Base-by-base conservation (phyloP, 352 stramenopile species). In the Nothophytophthora sp. region DNA sequence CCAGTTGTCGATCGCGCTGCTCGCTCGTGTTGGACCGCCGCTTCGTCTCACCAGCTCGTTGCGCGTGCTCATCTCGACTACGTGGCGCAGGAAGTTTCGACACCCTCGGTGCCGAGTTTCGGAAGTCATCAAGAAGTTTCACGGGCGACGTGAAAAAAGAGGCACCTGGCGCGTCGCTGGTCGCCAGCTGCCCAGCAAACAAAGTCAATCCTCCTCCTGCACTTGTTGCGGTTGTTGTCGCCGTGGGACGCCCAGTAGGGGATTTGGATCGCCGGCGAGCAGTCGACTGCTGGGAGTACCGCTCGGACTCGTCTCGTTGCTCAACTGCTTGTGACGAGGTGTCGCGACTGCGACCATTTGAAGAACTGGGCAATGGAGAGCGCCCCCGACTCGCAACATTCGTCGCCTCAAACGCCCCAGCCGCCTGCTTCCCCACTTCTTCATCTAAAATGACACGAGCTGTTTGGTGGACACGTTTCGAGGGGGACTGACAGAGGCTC, bases 371-470 rank as follows among this genome's bases (percentile, higher is more conserved):
- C 9, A 29, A 23, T 3, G 50, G 23, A n/a, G 44, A 66, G 15
- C 33, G 51, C 13, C 50, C 33, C 41, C 51, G 58, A 8, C 35
- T 50, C 6, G 47, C 53, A 29, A 34, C 9, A 11, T 33, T 30
- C 11, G 37, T 37, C 37, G 57, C 6, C 23, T 43, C 42, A 6
- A 34, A 40, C 24, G 18, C 36, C 12, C 16, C 38, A 12, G 8
- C 23, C 11, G 28, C 47, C 5, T 46, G 27, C 34, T 53, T 44
- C 30, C 50, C 67, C 16, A 44, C 28, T 5, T 84, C 63, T n/a
- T 88, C 79, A 9, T 86, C 76, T 19, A 90, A 53, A 53, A 90
- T 90, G 16, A 85, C 57, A 11, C 76, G 73, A 25, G 79, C 79
- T 10, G 73, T 86, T 42, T 90, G 76, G 42, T 78, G 61, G 5